Percentiles rank a stretch among this genome's conserved stretches.
phyloP scores from a whole-genome alignment of 2,329 filamentous ascomycete species.

The Magnaporthiopsis rhizophila region DNA sequence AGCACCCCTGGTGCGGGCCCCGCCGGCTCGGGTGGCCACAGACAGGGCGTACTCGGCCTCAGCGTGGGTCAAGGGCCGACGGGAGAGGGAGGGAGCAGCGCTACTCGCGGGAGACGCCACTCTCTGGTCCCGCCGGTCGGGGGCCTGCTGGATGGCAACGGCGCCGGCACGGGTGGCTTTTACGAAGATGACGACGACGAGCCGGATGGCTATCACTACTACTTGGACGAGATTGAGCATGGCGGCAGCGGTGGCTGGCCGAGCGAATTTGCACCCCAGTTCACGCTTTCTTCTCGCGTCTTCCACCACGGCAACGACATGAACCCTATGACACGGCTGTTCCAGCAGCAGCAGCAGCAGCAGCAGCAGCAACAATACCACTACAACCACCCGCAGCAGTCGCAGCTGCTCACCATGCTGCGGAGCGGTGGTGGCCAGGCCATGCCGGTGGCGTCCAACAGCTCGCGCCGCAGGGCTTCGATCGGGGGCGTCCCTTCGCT shows the following conservation, averaged over 20 bases:
- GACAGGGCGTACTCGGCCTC: neutral
- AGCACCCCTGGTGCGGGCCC: neutral
- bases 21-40: neutral
- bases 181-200: conserved; percentile 3
- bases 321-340: neutral
- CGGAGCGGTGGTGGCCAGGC: neutral
- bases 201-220: neutral
- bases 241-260: neutral
- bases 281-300: neutral
- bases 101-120: neutral
- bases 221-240: neutral
- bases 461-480: conserved; percentile 7
- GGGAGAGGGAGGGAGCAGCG: neutral
- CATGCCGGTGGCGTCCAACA: conserved; percentile 4
- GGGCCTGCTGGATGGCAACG: neutral
- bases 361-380: neutral
- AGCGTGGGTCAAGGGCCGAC: neutral
- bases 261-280: conserved; percentile 1
- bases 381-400: neutral
- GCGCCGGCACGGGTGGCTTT: neutral
- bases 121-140: neutral
- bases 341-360: neutral
- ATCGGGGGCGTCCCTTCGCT: conserved; percentile 6
- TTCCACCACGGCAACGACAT: neutral
- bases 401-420: neutral